A percentile compares a stretch with the other conserved stretches of the same genome.
phyloP scores from a whole-genome alignment of 306 rosid species.

The Vicia sativa region DNA sequence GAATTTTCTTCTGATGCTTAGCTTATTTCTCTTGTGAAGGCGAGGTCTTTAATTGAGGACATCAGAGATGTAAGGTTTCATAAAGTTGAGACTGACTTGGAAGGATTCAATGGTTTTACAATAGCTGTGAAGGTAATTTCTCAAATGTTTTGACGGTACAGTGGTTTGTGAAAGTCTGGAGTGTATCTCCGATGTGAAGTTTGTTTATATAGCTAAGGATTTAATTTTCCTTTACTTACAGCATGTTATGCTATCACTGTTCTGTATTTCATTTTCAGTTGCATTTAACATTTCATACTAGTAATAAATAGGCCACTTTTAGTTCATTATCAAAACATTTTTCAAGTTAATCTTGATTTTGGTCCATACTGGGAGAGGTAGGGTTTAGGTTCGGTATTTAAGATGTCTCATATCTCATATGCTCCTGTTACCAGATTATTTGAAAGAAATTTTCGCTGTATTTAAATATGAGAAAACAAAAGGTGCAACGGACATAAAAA shows the following conservation, averaged over 20 bases:
- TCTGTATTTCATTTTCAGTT: constrained; percentile 9
- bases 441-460: background rate
- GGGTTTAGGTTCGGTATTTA: background rate
- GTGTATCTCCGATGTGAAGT: background rate
- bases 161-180: constrained; percentile 11
- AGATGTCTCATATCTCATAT: background rate
- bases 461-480: constrained; percentile 12
- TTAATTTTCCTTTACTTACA: constrained; percentile 21
- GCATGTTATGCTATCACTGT: background rate
- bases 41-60: constrained; percentile 92
- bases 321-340: constrained; percentile 9
- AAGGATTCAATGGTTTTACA: constrained; percentile 81
- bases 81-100: constrained; percentile 88
- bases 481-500: constrained; percentile 18
- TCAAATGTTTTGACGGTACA: constrained; percentile 8
- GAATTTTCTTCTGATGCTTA: constrained; percentile 30
- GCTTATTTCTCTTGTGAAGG: constrained; percentile 50
- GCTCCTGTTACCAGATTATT: constrained; percentile 8
- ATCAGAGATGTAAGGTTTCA: constrained; percentile 91
- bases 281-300: background rate
- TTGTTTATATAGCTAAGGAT: background rate
- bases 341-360: constrained; percentile 16
- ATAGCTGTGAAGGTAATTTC: constrained; percentile 83
- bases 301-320: background rate
- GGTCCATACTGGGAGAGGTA: constrained; percentile 7